Percentiles rank a stretch among this genome's conserved stretches.
Conservation (phyloP, 2,329 filamentous ascomycete genomes). For the Xylaria sp. region DNA sequence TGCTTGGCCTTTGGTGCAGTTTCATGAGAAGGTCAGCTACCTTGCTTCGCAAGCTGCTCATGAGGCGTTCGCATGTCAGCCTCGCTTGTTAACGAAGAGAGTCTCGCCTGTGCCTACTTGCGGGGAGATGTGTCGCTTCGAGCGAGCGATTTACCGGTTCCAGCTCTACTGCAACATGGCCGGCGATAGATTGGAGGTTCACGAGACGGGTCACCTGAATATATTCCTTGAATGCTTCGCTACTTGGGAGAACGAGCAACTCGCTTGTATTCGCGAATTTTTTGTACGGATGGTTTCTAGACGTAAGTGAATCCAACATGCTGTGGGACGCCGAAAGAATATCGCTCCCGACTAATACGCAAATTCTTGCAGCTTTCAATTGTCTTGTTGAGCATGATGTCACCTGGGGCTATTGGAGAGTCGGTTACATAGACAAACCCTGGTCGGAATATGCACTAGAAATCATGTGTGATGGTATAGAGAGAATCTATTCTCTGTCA, state of each 20-base stretch:
- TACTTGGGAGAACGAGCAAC: conserved; percentile 29
- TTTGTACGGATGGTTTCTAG: conserved; percentile 15
- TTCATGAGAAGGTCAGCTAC: conserved; percentile 27
- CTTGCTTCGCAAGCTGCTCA: conserved; percentile 14
- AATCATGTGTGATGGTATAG: background rate
- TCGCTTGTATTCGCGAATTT: conserved; percentile 25
- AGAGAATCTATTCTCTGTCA: conserved; percentile 6
- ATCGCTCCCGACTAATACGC: background rate
- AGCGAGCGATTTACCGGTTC: conserved; percentile 33
- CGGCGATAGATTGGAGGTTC: background rate
- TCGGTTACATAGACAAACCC: background rate
- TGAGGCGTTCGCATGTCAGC: conserved; percentile 4
- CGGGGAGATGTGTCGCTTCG: conserved; percentile 18
- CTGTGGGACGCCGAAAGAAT: too few species aligned
- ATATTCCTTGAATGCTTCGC: conserved; percentile 23
- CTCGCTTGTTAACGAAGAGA: background rate
- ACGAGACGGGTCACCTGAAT: background rate
- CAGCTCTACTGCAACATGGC: conserved; percentile 35
- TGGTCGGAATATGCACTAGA: background rate
- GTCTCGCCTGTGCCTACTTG: background rate
- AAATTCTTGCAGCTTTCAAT: conserved; percentile 21
- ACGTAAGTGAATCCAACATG: conserved; percentile 20
- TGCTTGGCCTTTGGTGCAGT: conserved; percentile 18
- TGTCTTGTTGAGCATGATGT: conserved; percentile 30
- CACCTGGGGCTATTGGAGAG: conserved; percentile 18